Conservation (phyloP, 768 basidiomycete species). For the Royoungia palumana region DNA sequence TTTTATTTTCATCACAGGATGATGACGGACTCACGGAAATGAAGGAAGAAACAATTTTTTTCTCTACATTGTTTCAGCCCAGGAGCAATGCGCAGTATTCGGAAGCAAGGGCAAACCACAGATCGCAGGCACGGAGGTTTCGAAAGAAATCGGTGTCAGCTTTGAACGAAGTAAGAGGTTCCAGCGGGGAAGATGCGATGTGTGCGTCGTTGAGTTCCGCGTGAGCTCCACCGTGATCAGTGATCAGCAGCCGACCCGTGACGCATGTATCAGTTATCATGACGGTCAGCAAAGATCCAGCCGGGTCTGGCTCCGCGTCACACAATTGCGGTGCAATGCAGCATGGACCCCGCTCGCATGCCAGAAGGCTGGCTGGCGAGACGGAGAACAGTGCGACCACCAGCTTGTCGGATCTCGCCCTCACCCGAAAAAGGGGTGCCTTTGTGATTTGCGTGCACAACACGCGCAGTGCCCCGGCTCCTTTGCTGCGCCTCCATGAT, state of each 20-base stretch:
- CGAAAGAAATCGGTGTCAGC: not conserved
- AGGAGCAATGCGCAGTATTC: conserved; percentile 12
- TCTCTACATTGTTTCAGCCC: conserved; percentile 8
- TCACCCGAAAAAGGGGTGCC: conserved; percentile 67
- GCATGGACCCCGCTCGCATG: conserved; percentile 26
- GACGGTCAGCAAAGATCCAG: conserved; percentile 16
- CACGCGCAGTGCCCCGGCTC: conserved; percentile 79
- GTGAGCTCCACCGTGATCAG: conserved; percentile 13
- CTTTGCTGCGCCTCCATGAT: conserved; percentile 54
- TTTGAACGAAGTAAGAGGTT: not conserved
- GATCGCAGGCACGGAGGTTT: conserved; percentile 8
- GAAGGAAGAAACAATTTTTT: conserved; percentile 27
- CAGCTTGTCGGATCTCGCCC: conserved; percentile 79
- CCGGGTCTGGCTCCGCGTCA: conserved; percentile 20
- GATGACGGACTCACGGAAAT: conserved; percentile 24
- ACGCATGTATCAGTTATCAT: too few relatives aligned
- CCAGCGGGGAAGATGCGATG: not conserved
- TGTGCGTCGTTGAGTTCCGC: conserved; percentile 11
- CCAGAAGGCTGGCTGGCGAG: conserved; percentile 63
- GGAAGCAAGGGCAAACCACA: conserved; percentile 6
- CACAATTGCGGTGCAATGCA: conserved; percentile 8
- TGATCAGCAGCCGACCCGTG: conserved; percentile 1
- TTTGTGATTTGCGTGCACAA: conserved; percentile 53
- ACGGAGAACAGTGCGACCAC: conserved; percentile 57
- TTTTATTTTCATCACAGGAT: conserved; percentile 18